Evolutionary conservation across 352 stramenopile species (phyloP), one percentile per base, ranked within the genome.

Genomic region (Globisporangium ultimum): DNA sequence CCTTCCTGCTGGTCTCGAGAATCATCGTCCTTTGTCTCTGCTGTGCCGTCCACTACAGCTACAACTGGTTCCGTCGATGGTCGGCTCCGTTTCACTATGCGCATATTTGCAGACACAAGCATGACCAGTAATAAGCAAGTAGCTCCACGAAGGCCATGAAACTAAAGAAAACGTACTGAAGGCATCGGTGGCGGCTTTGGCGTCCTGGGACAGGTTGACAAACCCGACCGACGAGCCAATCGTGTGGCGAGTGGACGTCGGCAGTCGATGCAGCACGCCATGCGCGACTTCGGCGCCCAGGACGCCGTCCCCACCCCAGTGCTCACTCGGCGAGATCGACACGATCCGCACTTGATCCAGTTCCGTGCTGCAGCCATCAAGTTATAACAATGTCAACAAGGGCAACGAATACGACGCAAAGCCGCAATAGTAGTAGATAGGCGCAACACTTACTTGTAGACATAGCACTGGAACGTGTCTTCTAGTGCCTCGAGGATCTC

Each of bases 231-330:
- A 95, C 22, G 72, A 75, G 40, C 86, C 86, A 38, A 82, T 73
- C 0, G 80, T 84, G 15, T 54, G 32, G 18, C 77, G 78, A 36
- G 76, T 88, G 2, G 64, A 68, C 9, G 71, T 76, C 22, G 97
- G 97, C 47, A 99, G 80, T 20, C 95, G 78, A 78, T 99, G 97
- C 22, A 99, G 72, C 56, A 97, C 98, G n/a, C 97, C 97, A 53
- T 97, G 95, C 6, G 87, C 97, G 20, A 99, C 90, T 61, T 98
- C 94, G 1, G 96, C 96, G 17, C 96, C 97, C 1, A 99, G 68
- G 5, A 98, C 78, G 46, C 96, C 92, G 42, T 89, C 72, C 22
- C 95, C 89, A 62, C 95, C 93, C 96, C 96, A 98, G 4, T 67
- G 61, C 41, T 94, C 72, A 12, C 65, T 85, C 9, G 84, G 87